phyloP scores from a whole-genome alignment of 2,329 filamentous ascomycete genomes.

The Cadophora luteo-olivacea region DNA sequence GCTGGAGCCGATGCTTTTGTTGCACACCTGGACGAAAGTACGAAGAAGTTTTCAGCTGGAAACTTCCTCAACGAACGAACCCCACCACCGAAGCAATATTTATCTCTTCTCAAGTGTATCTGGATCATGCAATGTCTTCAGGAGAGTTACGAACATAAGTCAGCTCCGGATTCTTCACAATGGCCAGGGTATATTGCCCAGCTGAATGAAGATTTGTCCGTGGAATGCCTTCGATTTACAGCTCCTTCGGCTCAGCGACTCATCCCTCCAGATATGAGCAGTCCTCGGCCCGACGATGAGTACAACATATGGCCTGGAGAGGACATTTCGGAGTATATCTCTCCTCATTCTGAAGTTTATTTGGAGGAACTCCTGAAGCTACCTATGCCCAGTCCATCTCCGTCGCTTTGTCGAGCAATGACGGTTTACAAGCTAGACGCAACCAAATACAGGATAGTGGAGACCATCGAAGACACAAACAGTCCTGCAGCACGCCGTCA shows the following conservation, averaged over 20 bases:
- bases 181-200: slow-evolving; percentile 26
- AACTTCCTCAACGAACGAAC: slow-evolving; percentile 26
- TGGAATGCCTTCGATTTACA: slow-evolving; percentile 27
- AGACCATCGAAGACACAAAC: slow-evolving; percentile 24
- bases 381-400: slow-evolving; percentile 24
- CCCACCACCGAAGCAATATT: slow-evolving; percentile 22
- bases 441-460: slow-evolving; percentile 25
- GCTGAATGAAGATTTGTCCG: slow-evolving; percentile 25
- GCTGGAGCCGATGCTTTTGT: slow-evolving; percentile 30
- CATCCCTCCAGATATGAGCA: slow-evolving; percentile 22
- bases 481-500: slow-evolving; percentile 14
- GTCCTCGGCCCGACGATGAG: slow-evolving; percentile 9
- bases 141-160: slow-evolving; percentile 17
- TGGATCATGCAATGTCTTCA: slow-evolving; percentile 27
- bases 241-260: slow-evolving; percentile 22
- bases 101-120: slow-evolving; percentile 26
- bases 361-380: slow-evolving; percentile 28
- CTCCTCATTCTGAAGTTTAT: slow-evolving; percentile 23
- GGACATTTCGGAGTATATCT: slow-evolving; percentile 28
- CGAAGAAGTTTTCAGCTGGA: slow-evolving; percentile 25
- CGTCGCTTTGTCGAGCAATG: slow-evolving; percentile 21
- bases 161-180: slow-evolving; percentile 18
- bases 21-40: slow-evolving; percentile 24
- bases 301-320: slow-evolving; percentile 27
- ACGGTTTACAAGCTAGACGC: slow-evolving; percentile 20